phyloP scores from a whole-genome alignment of 139 green algal genomes.

The Tetradesmus lagerheimii region DNA sequence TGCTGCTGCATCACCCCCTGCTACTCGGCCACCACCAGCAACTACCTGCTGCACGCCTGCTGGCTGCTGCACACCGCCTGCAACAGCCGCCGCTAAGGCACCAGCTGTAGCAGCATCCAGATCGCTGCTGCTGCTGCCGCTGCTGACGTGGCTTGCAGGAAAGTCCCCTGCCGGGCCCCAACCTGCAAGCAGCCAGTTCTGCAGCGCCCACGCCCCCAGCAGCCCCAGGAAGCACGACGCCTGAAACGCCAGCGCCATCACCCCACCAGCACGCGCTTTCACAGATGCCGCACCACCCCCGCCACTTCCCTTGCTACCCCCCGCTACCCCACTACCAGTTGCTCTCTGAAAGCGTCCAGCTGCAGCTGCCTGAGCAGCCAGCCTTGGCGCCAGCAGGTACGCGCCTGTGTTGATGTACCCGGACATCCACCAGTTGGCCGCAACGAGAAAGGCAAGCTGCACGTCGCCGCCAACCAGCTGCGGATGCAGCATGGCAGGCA shows the following conservation, averaged over 20 bases:
- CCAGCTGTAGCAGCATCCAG: not conserved
- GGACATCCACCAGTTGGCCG: conserved; percentile 68
- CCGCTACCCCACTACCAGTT: not conserved
- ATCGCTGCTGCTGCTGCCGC: not conserved
- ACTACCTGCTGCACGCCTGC: not conserved
- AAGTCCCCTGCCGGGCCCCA: not conserved
- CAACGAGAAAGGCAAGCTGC: conserved; percentile 41
- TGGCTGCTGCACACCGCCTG: not conserved
- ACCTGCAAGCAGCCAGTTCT: conserved; percentile 27
- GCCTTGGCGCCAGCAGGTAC: conserved; percentile 75
- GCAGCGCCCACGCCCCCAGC: conserved; percentile 58
- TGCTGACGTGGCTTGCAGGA: not conserved
- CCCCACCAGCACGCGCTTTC: conserved; percentile 67
- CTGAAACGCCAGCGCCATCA: conserved; percentile 82
- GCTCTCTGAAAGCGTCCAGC: not conserved
- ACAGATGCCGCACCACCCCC: not conserved
- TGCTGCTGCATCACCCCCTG: no score
- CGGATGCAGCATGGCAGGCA: conserved; percentile 35
- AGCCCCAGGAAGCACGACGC: conserved; percentile 71
- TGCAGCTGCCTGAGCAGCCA: conserved; percentile 56
- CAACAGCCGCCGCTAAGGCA: no score
- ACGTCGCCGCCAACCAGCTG: conserved; percentile 50
- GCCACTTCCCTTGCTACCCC: not conserved
- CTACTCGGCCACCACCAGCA: not conserved
- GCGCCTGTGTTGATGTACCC: conserved; percentile 81